Base-by-base conservation (phyloP, 805 yeast species). In the Hyphopichia homilentoma region DNA sequence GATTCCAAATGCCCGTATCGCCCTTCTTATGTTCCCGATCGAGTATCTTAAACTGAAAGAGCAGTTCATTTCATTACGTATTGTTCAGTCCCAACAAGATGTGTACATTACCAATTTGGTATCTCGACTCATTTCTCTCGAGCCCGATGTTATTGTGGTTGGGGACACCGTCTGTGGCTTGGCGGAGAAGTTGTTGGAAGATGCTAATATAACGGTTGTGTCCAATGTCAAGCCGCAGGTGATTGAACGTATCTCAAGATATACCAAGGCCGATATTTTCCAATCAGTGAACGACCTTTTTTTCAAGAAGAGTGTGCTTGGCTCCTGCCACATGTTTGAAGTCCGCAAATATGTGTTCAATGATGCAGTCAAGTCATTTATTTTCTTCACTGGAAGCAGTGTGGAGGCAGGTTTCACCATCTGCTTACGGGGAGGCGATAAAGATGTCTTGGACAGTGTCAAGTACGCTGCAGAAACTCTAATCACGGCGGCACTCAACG, bases 241-340 rank as follows among this genome's bases (percentile, higher is more conserved):
- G 1, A 73, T 93, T 26, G 83, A 81, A 40, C 68, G 94, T 34
- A 71, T 90, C 4, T 75, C 96, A 0, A 65, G 87, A 34, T 68
- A 87, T 41, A 83, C 96, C 0, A 79, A 77, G 30, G 88, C 95
- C 1, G 96, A 88, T 48, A 79, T 94, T 15, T 83, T 86, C 14
- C 78, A 81, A 14, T 82, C 97, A 0, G 82, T 88, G 33, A 96
- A 93, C 49, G 85, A 83, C 48, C 62, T 93, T 9, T 85, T 93
- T 8, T 71, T 79, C 44, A 77, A 72, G 34, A 65, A 65, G 36
- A 70, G 71, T 1, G 35, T 54, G 0, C 63, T 93, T 31, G 99
- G 98, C 0, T 62, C 65, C 6, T 90, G 97, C 57, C 75, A 69
- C 3, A 55, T 58, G 5, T 82, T 93, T 51, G 86, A 82, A 40